phyloP scores from a whole-genome alignment of 2,329 filamentous ascomycete genomes.

The Ceratocystis smalleyi region DNA sequence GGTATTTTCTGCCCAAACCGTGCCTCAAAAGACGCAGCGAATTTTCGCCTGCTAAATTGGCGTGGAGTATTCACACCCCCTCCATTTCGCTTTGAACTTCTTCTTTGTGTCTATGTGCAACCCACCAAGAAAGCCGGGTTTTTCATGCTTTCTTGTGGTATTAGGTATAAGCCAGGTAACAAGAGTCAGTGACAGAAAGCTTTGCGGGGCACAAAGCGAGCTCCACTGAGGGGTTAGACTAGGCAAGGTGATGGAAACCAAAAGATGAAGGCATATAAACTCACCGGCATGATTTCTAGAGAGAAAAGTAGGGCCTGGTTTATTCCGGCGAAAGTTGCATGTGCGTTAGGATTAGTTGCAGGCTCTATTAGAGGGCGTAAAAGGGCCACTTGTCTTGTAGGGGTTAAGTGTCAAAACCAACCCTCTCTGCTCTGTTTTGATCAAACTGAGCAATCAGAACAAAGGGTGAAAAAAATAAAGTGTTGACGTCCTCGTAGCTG shows the following conservation, averaged over 20 bases:
- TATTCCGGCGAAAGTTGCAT: background rate
- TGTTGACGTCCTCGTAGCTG: background rate
- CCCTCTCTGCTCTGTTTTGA: background rate
- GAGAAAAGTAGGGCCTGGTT: background rate
- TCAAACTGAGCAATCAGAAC: background rate
- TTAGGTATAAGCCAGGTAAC: background rate
- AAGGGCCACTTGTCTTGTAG: too few species aligned
- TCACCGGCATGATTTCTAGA: background rate
- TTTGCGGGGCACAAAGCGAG: background rate
- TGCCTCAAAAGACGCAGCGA: background rate
- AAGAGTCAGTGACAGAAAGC: background rate
- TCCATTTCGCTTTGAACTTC: background rate
- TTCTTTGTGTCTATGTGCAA: background rate
- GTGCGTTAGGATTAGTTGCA: too few species aligned
- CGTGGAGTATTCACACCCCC: background rate
- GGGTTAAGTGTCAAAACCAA: too few species aligned
- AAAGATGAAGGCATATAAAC: background rate
- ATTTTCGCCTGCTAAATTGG: background rate
- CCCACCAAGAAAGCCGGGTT: background rate
- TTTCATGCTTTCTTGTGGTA: background rate
- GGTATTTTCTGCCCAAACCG: background rate
- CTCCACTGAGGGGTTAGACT: background rate
- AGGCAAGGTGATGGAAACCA: background rate
- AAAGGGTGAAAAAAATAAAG: background rate
- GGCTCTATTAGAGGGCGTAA: too few species aligned